These are phyloP conservation scores for Elaeis guineensis DNA, from an alignment of 176 grass and related monocot genomes.

Conservation along the genomic window DNA sequence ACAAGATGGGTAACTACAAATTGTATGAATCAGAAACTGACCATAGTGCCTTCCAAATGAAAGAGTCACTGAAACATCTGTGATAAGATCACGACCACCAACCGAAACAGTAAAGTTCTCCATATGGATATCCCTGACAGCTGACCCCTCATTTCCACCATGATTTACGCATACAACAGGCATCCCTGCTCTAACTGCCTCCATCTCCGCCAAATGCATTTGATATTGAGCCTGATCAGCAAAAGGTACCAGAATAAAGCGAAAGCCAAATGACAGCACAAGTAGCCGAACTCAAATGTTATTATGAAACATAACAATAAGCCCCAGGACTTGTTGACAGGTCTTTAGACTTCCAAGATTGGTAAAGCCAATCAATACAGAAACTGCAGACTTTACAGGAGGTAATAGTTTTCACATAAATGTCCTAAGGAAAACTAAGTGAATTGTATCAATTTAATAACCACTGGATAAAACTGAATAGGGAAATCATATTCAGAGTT, in stretches of 20 bases:
- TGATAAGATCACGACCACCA: slow-evolving; percentile 88
- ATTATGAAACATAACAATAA: too few relatives aligned
- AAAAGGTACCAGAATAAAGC: slow-evolving; percentile 2
- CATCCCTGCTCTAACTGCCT: slow-evolving; percentile 82
- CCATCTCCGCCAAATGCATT: slow-evolving; percentile 85
- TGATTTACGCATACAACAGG: slow-evolving; percentile 75
- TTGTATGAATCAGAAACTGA: slow-evolving; percentile 23
- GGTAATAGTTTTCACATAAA: too few relatives aligned
- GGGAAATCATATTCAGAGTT: background rate
- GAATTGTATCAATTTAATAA: too few relatives aligned
- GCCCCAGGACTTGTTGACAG: too few relatives aligned
- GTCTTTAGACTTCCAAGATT: too few relatives aligned
- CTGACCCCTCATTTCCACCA: slow-evolving; percentile 40
- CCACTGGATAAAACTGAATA: background rate
- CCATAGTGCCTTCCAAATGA: slow-evolving; percentile 91
- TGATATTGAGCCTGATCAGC: slow-evolving; percentile 66
- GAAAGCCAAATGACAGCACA: too few relatives aligned
- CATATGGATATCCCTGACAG: slow-evolving; percentile 94
- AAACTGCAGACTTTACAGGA: too few relatives aligned
- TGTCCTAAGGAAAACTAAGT: too few relatives aligned
- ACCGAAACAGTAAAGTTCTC: slow-evolving; percentile 92
- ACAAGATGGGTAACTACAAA: too few relatives aligned
- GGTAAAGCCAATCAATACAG: too few relatives aligned
- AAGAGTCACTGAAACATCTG: slow-evolving; percentile 70
- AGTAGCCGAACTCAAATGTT: too few relatives aligned